Conservation (phyloP, 768 basidiomycete species). For the Lentinula guzmanii region DNA sequence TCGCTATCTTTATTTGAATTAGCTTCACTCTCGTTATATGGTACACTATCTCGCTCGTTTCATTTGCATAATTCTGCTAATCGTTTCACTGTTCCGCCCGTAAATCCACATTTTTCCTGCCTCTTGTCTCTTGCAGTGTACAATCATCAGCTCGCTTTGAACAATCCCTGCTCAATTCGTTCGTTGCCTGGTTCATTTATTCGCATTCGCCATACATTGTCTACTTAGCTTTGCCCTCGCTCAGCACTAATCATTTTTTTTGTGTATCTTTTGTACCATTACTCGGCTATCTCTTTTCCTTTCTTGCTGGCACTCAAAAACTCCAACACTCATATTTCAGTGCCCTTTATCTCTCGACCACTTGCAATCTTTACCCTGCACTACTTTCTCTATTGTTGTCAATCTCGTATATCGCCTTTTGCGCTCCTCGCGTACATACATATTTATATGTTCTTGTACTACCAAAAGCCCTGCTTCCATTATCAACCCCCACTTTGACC, state of each 20-base stretch:
- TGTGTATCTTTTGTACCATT: neutral
- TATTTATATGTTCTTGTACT: neutral
- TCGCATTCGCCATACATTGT: neutral
- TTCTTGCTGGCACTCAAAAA: neutral
- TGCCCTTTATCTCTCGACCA: too few relatives aligned
- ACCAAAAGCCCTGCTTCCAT: neutral
- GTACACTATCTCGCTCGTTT: neutral
- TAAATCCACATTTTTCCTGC: neutral
- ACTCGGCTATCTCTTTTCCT: neutral
- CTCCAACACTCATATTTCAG: too few relatives aligned
- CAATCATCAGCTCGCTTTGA: neutral
- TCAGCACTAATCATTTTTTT: neutral
- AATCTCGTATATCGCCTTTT: too few relatives aligned
- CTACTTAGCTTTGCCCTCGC: neutral
- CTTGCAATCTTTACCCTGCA: too few relatives aligned
- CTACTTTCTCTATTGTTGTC: too few relatives aligned
- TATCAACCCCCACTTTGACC: too few relatives aligned
- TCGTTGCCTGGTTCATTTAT: neutral
- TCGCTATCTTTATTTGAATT: too few relatives aligned
- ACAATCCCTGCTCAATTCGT: neutral
- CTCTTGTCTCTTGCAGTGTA: neutral
- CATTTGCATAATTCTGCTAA: neutral
- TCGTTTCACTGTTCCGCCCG: neutral
- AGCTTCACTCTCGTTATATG: neutral
- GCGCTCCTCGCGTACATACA: neutral